These are phyloP conservation scores for Grosmannia serpens DNA, from an alignment of 2,329 filamentous ascomycete species.

Conservation along the genomic window DNA sequence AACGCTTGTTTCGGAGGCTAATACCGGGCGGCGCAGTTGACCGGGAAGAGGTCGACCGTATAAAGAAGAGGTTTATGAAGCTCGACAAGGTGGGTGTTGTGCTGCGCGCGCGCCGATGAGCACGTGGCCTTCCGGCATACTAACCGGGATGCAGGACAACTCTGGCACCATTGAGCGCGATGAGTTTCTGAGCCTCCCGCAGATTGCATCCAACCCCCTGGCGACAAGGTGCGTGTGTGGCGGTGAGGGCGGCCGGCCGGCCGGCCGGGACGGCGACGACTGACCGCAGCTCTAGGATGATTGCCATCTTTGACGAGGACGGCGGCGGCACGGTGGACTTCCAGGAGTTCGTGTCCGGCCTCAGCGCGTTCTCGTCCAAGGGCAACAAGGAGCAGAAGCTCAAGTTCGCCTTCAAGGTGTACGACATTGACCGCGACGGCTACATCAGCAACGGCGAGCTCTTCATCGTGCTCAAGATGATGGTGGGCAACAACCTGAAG, in stretches of 20 bases:
- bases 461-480: slow-evolving; percentile 99
- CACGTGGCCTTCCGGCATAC: not conserved
- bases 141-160: slow-evolving; percentile 56
- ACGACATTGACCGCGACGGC: slow-evolving; percentile 97
- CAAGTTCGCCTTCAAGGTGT: slow-evolving; percentile 96
- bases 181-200: slow-evolving; percentile 91
- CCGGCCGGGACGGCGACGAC: too few relatives aligned
- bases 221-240: slow-evolving; percentile 62
- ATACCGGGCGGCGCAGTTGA: slow-evolving; percentile 55
- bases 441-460: slow-evolving; percentile 98
- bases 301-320: slow-evolving; percentile 98
- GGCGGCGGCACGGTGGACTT: slow-evolving; percentile 97
- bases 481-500: slow-evolving; percentile 98
- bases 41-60: slow-evolving; percentile 88
- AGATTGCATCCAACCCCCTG: slow-evolving; percentile 95
- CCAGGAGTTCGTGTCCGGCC: slow-evolving; percentile 92
- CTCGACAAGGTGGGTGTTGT: slow-evolving; percentile 72
- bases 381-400: slow-evolving; percentile 99
- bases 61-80: slow-evolving; percentile 98
- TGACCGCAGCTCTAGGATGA: slow-evolving; percentile 58
- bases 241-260: not conserved
- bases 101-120: not conserved
- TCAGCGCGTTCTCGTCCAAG: slow-evolving; percentile 93
- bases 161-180: slow-evolving; percentile 97
- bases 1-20: not conserved